These are phyloP conservation scores for Trichoderma semiorbis DNA, from an alignment of 2,329 filamentous ascomycete genomes.

Conservation along the genomic window DNA sequence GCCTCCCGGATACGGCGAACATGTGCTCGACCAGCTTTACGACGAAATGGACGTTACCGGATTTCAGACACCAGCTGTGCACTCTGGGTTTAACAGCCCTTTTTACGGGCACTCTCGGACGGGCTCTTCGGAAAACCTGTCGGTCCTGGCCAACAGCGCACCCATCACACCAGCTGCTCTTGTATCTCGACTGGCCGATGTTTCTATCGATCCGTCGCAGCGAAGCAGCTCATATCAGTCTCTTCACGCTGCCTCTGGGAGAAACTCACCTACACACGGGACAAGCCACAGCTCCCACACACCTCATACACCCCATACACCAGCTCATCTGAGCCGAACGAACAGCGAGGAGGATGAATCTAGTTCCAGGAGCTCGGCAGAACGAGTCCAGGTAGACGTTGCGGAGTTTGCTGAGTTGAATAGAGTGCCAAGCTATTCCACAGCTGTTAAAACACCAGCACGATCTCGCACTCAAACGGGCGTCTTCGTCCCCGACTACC, in stretches of 20 bases:
- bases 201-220: slow-evolving; percentile 51
- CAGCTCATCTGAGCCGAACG: slow-evolving; percentile 49
- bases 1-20: slow-evolving; percentile 89
- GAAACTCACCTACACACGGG: slow-evolving; percentile 41
- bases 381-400: slow-evolving; percentile 56
- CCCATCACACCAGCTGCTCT: slow-evolving; percentile 49
- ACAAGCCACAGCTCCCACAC: slow-evolving; percentile 33
- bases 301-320: slow-evolving; percentile 42
- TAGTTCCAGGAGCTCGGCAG: slow-evolving; percentile 53
- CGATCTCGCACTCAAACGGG: slow-evolving; percentile 50
- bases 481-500: slow-evolving; percentile 62
- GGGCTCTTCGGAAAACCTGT: slow-evolving; percentile 77
- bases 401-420: slow-evolving; percentile 62
- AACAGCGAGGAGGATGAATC: slow-evolving; percentile 50
- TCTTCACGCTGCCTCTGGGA: slow-evolving; percentile 41
- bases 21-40: slow-evolving; percentile 86
- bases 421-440: slow-evolving; percentile 74
- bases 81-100: slow-evolving; percentile 77
- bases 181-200: slow-evolving; percentile 67
- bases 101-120: slow-evolving; percentile 68
- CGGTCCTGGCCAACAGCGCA: slow-evolving; percentile 41
- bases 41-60: slow-evolving; percentile 78
- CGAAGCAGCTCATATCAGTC: slow-evolving; percentile 47
- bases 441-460: slow-evolving; percentile 64
- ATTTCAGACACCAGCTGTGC: slow-evolving; percentile 71